A percentile compares a stretch with the other conserved stretches of the same genome.
These are phyloP conservation scores for Globisporangium nodosum DNA, from an alignment of 352 stramenopile species.

Conservation along the genomic window DNA sequence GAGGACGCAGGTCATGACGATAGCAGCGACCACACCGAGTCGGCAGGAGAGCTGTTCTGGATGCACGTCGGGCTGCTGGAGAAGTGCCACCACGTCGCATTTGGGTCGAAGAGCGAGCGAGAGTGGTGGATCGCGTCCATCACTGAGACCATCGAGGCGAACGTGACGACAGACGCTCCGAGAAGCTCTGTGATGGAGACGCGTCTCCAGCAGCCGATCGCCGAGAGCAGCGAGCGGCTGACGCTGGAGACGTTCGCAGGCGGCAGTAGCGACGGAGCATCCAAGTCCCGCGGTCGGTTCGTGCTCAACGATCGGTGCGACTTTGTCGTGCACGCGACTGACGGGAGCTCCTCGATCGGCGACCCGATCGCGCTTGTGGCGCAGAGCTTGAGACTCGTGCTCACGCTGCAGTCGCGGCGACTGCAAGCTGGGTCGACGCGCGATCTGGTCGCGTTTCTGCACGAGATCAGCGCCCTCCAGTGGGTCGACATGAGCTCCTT, in stretches of 20 bases:
- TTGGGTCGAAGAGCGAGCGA: conserved; percentile 27
- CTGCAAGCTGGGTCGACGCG: conserved; percentile 20
- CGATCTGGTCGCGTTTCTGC: conserved; percentile 32
- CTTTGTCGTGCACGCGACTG: conserved; percentile 12
- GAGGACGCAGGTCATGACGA: not conserved
- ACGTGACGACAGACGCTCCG: not conserved
- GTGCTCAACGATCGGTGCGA: conserved; percentile 46
- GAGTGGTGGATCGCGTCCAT: conserved; percentile 26
- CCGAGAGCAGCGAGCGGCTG: conserved; percentile 12
- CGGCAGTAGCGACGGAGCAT: conserved; percentile 3
- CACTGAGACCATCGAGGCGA: conserved; percentile 11
- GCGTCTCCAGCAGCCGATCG: conserved; percentile 17
- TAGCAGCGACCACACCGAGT: not conserved
- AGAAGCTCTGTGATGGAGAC: not conserved
- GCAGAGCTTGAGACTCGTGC: conserved; percentile 9
- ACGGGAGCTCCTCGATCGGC: not conserved
- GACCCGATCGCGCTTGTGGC: conserved; percentile 18
- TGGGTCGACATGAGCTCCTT: conserved; percentile 20
- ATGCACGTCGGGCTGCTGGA: conserved; percentile 33
- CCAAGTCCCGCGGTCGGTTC: conserved; percentile 22
- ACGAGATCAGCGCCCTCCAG: conserved; percentile 27
- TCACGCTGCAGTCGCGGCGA: conserved; percentile 16
- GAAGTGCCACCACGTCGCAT: conserved; percentile 46
- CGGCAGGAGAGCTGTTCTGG: conserved; percentile 29
- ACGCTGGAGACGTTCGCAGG: conserved; percentile 18